Evolutionary conservation across 2,329 filamentous ascomycete species (phyloP).

Genomic region (Celoporthe dispersa): DNA sequence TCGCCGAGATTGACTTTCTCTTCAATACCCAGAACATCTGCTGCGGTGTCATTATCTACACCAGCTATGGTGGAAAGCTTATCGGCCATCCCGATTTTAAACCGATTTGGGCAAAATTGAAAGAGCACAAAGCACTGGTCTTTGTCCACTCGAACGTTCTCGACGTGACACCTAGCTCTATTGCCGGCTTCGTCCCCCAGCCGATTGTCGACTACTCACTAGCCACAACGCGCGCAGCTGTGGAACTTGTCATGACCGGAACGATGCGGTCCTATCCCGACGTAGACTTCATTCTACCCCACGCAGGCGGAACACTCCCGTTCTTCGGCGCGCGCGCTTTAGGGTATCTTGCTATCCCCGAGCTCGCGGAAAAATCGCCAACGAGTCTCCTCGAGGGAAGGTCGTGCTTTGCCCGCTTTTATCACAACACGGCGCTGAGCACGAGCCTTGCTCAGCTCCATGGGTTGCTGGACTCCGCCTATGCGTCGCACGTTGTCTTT

Average conservation of each 20-base stretch:
- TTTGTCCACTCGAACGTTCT: constrained; percentile 34
- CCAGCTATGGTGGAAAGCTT: not conserved
- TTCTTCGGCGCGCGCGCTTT: constrained; percentile 40
- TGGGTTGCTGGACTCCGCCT: constrained; percentile 36
- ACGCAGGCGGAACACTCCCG: constrained; percentile 49
- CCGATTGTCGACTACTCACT: constrained; percentile 43
- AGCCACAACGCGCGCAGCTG: constrained; percentile 47
- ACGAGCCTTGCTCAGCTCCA: constrained; percentile 35
- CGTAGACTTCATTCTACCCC: constrained; percentile 49
- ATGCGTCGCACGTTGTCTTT: constrained; percentile 37
- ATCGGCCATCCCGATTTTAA: constrained; percentile 33
- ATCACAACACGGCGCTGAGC: constrained; percentile 42
- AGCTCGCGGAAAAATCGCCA: constrained; percentile 3
- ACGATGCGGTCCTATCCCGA: constrained; percentile 37
- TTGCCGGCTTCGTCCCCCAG: constrained; percentile 32
- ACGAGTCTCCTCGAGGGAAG: constrained; percentile 25
- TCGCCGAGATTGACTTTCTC: constrained; percentile 33
- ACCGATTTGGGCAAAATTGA: constrained; percentile 35
- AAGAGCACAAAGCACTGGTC: constrained; percentile 33
- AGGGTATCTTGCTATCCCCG: constrained; percentile 17
- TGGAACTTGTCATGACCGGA: constrained; percentile 45
- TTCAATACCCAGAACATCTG: too few relatives aligned
- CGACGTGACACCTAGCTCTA: constrained; percentile 21
- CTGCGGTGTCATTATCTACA: too few relatives aligned
- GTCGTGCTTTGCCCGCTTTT: constrained; percentile 36